Evolutionary conservation across 176 grass and related monocot genomes (phyloP).

Genomic region (Aegilops bicornis): DNA sequence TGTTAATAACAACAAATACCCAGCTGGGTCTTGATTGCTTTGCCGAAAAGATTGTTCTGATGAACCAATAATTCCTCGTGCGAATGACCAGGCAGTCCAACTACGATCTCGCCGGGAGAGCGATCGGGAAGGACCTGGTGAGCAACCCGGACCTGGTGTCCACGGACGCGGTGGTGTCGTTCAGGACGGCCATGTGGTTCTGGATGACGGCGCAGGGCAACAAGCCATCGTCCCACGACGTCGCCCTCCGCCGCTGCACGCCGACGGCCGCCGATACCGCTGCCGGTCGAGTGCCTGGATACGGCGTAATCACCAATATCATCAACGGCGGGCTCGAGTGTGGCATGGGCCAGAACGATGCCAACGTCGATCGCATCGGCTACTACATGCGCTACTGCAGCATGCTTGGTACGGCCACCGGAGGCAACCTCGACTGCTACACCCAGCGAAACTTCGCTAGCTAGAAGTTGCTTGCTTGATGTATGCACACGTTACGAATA

Average conservation of each 20-base stretch:
- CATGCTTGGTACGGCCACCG: constrained; percentile 36
- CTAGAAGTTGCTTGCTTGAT: neutral
- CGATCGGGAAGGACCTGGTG: constrained; percentile 42
- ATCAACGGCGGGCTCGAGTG: constrained; percentile 74
- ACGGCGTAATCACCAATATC: constrained; percentile 70
- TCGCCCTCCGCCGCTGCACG: constrained; percentile 36
- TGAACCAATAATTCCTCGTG: neutral
- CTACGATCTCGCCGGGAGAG: constrained; percentile 41
- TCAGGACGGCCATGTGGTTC: constrained; percentile 64
- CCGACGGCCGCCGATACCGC: constrained; percentile 22
- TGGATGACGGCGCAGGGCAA: constrained; percentile 55
- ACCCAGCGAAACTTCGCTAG: constrained; percentile 32
- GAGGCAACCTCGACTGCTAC: constrained; percentile 52
- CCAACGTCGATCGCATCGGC: constrained; percentile 36
- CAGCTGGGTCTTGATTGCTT: neutral
- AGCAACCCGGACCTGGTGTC: constrained; percentile 56
- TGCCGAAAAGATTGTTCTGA: neutral
- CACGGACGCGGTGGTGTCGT: constrained; percentile 39
- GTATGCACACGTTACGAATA: neutral
- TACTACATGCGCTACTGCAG: constrained; percentile 61
- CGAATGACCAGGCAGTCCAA: constrained; percentile 35
- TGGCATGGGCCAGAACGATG: neutral
- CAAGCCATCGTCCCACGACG: constrained; percentile 61
- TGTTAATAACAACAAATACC: neutral
- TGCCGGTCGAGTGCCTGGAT: constrained; percentile 38